Evolutionary conservation across 352 stramenopile genomes (phyloP), one percentile per base, ranked within the genome.

Genomic region (Pseudoperonospora humuli): DNA sequence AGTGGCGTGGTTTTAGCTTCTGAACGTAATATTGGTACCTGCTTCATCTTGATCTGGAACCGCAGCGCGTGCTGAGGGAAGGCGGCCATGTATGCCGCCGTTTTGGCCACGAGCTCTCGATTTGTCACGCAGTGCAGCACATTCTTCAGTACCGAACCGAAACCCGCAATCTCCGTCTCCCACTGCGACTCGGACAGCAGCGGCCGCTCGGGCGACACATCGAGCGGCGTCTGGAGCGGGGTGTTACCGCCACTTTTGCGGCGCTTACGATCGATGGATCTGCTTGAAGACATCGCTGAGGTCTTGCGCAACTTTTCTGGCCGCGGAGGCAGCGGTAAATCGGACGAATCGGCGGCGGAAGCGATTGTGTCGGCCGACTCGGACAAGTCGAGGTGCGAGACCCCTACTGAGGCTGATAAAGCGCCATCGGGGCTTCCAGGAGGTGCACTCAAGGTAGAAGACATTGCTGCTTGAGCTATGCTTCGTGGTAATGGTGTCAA

Each of bases 1-100:
- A 38, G 11, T 26, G 19, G 8, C 26, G 38, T 55, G 15, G 42
- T 33, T 49, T 61, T 57, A 57, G 42, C 17, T 25, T 27, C 17
- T 50, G 26, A 29, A 29, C 5, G 14, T 45, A 55, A 43, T 45
- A 35, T 15, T 20, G 25, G 64, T 68, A 90, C 78, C 78, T 90
- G 78, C 72, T 90, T 90, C 67, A 90, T 82, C 57, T 90, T 90
- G 71, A 90, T 77, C 59, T 90, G 78, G 57, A 90, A 86, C 21
- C 75, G 75, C 32, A 84, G 47, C 39, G 75, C 60, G 47, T 90
- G 78, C 39, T 86, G 70, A 36, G 78, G 75, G 55, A 76, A 81
- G 28, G 63, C 47, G 39, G 65, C 67, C 61, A 90, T 84, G 50
- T 80, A 90, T 50, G 76, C 69, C 25, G 78, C 78, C 21, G 78